Base-by-base conservation (phyloP, 345 rosid species). In the Gossypium stocksii region DNA sequence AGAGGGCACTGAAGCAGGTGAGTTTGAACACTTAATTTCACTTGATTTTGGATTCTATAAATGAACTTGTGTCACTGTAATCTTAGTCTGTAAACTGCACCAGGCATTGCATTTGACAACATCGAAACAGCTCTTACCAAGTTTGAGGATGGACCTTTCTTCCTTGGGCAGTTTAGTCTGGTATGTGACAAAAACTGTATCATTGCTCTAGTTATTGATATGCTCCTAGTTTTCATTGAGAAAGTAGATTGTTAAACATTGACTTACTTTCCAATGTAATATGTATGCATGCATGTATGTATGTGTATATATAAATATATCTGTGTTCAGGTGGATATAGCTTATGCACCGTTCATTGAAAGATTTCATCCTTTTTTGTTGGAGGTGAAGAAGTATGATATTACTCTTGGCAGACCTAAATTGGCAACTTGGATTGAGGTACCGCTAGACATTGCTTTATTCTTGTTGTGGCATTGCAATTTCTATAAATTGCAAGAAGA, bases 371-470 rank as follows among this genome's bases (percentile, higher is more conserved):
- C 84, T 29, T 84, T 83, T 79, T 77, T 89, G 44, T 78, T 43
- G 48, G 90, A 94, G 59, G 91, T 80, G 43, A 84, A 84, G 75
- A 79, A 85, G 60, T 80, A 79, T 53, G 95, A 92, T 77, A 78
- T 89, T 16, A 90, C 91, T 43, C 80, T 62, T 41, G 90, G 86
- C 76, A 90, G 97, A 79, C 93, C 95, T 71, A 87, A 85, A 74
- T 84, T 94, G 25, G 78, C 88, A 74, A 60, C 86, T 66, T 94
- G 95, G 98, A 82, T 91, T 79, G 82, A 89, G 97, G 98, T 91
- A 82, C 15, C 11, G 49, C 46, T 4, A 61, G 48, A 44, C 53
- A 56, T 70, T 44, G 54, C 62, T 22, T 66, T 44, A 19, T 62
- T 45, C 70, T 45, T 45, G 15, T 25, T 60, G 9, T 71, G 57